Base-by-base conservation (phyloP, 371 early-diverging fungal genomes). In the Mucor velutinosus region DNA sequence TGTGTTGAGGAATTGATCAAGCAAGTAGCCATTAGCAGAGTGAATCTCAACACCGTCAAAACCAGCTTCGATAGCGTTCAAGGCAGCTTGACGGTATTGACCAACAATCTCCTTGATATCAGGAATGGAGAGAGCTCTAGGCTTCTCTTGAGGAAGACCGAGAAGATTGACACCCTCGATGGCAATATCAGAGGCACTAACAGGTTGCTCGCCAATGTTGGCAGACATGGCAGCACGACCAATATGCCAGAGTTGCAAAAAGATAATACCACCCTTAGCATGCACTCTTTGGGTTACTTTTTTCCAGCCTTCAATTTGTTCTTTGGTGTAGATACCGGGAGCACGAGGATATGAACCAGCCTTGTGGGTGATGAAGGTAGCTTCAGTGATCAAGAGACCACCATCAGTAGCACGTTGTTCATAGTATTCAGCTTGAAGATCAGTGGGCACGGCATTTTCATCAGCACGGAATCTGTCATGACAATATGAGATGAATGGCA, bases 41-140 rank as follows among this genome's bases (percentile, higher is more conserved):
- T 93, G 93, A 27, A 93, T 78, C 60, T 92, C 89, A 14, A 93
- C 73, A 30, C 84, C 89, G 58, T 92, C 89, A 59, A 91, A 90
- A 1, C 85, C 89, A 25, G 83, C 84, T 60, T 69, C 59, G 30
- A 76, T 64, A 41, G 81, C 69, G 43, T 79, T 68, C 51, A 67
- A 27, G 17, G 82, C 81, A 23, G 89, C 84, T 29, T 71, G 58
- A 4, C 67, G 89, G 81, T 90, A 97, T 19, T 85, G 85, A 29
- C 79, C 61, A 27, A 85, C 76, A 6, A 87, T 61, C 3, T 72
- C 65, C 5, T 77, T 70, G 57, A 97, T 95, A 39, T 93, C 87
- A 17, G 82, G 81, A 3, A 80, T 58, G 3, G 84, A 75, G 56
- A 94, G 70, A 41, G 88, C 92, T 35, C 80, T 79, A 23, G 71